These are phyloP conservation scores for Sporothrix luriei DNA, from an alignment of 2,329 filamentous ascomycete species.

Conservation along the genomic window DNA sequence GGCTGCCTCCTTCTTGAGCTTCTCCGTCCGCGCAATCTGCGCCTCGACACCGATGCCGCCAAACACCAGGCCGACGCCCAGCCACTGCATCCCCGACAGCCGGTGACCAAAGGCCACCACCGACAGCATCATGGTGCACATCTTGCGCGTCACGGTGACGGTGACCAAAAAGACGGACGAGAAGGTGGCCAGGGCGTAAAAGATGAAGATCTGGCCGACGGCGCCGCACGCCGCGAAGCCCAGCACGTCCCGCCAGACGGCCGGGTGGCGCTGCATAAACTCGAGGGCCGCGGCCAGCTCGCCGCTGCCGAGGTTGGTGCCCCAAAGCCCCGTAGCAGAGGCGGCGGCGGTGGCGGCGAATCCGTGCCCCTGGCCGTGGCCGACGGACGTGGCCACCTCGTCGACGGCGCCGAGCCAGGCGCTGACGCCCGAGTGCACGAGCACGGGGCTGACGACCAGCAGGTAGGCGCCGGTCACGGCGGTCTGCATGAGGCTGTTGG, in stretches of 20 bases:
- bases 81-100: constrained; percentile 86
- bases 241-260: constrained; percentile 83
- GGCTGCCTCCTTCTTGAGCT: constrained; percentile 68
- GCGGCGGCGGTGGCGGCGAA: background rate
- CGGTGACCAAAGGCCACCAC: constrained; percentile 93
- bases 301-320: constrained; percentile 54
- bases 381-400: constrained; percentile 57
- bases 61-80: constrained; percentile 90
- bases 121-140: constrained; percentile 98
- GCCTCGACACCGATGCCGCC: constrained; percentile 93
- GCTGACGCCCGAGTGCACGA: constrained; percentile 68
- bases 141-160: constrained; percentile 96
- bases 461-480: constrained; percentile 76
- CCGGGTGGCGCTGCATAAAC: constrained; percentile 79
- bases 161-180: constrained; percentile 90
- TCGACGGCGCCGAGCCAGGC: constrained; percentile 70
- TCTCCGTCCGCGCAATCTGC: constrained; percentile 76
- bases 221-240: constrained; percentile 89
- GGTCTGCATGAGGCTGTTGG: constrained; percentile 87
- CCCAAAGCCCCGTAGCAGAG: constrained; percentile 41
- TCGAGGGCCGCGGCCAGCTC: constrained; percentile 78
- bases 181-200: constrained; percentile 91
- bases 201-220: constrained; percentile 95
- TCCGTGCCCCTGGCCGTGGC: too few relatives aligned
- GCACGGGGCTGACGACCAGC: constrained; percentile 71